Conservation (phyloP, 139 green algal species). For the Tetratostichococcus sp. region DNA sequence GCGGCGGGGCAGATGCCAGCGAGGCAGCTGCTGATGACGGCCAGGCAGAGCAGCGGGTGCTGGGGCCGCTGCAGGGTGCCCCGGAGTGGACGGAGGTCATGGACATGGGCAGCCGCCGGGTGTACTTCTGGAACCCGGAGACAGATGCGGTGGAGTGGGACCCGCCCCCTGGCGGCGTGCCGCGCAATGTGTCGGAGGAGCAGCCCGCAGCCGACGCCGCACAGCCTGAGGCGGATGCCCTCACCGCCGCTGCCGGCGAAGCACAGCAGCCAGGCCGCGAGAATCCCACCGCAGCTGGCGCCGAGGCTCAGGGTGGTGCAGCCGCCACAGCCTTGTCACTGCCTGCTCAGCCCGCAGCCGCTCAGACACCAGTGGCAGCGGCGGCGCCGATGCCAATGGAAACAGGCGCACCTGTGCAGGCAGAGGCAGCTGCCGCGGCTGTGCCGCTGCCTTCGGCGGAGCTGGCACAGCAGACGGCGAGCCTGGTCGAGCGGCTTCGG, state of each 20-base stretch:
- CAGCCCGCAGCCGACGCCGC: background rate
- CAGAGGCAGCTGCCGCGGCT: conserved; percentile 1
- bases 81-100: conserved; percentile 56
- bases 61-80: conserved; percentile 45
- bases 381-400: background rate
- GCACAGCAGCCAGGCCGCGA: no score
- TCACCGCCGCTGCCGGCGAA: no score
- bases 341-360: no score
- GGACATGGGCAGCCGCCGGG: conserved; percentile 49
- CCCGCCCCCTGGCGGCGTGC: conserved; percentile 23
- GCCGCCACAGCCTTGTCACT: no score
- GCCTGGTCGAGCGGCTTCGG: background rate
- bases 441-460: background rate
- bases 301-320: no score
- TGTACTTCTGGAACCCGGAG: conserved; percentile 66
- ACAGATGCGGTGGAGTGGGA: conserved; percentile 69
- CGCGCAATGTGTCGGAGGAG: background rate
- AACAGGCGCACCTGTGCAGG: no score
- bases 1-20: background rate
- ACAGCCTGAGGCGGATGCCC: no score
- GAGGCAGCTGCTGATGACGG: background rate
- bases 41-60: conserved; percentile 46
- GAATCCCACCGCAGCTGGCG: no score
- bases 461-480: background rate
- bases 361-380: background rate